Conservation (phyloP, 257 asterid genomes). For the Fraxinus anomala region DNA sequence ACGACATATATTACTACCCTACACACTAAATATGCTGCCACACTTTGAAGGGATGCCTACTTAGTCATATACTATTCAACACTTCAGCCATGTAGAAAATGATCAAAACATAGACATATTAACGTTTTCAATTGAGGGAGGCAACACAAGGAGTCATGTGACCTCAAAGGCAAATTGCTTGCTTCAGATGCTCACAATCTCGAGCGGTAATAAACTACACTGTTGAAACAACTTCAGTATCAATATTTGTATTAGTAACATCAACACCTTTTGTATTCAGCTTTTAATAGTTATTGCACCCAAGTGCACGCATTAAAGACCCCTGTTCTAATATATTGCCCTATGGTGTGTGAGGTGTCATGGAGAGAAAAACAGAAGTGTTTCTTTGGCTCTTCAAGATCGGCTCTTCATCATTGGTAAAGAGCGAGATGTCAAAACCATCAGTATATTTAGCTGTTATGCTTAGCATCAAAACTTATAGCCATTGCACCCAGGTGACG, state of each 20-base stretch:
- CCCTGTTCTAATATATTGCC: neutral
- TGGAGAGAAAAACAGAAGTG: neutral
- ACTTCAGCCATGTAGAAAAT: neutral
- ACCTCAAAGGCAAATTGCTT: neutral
- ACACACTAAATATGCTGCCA: neutral
- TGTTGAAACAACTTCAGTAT: neutral
- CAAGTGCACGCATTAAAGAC: neutral
- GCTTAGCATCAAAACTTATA: neutral
- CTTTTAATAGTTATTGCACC: neutral
- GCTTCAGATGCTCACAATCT: neutral
- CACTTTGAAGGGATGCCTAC: neutral
- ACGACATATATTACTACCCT: neutral
- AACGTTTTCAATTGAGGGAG: neutral
- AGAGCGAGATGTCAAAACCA: neutral
- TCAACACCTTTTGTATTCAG: neutral
- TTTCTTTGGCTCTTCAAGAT: neutral
- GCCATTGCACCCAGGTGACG: neutral
- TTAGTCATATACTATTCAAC: neutral
- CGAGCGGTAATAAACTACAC: neutral
- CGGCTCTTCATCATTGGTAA: neutral
- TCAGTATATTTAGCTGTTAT: neutral
- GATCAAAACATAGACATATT: neutral
- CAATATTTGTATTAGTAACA: neutral
- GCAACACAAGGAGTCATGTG: neutral
- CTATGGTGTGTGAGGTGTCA: neutral